Evolutionary conservation across 805 yeast species (phyloP), one percentile per base, ranked within the genome.

Genomic region (Yarrowia porcina): DNA sequence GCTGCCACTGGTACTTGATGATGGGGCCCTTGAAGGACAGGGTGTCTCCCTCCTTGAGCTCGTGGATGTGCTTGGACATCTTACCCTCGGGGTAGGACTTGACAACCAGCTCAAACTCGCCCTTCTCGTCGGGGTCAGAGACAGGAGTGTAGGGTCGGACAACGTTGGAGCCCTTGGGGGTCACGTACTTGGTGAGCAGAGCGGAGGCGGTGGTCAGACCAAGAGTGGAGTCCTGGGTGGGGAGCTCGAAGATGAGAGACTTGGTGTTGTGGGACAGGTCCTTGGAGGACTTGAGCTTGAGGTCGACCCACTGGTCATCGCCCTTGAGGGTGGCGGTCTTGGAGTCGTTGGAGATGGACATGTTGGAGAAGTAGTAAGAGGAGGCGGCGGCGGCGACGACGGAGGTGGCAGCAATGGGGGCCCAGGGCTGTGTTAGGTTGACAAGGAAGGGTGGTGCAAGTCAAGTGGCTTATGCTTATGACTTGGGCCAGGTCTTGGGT

Each of bases 21-120:
- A 91, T 82, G 67, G 98, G 98, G 57, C 99, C 99, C 80, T 91
- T 93, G 82, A 94, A 88, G 10, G 96, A 77, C 63, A 94, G 81
- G 59, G 91, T 83, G 71, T 94, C 98, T 70, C 87, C 83, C 65
- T 82, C 84, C 75, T 88, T 85, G 73, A 93, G 83, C 65, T 76
- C 76, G 74, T 81, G 83, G 64, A 90, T 76, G 77, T 90, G 94
- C 72, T 79, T 79, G 61, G 93, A 83, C 84, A 91, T 85, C 77
- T 89, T 88, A 71, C 98, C 97, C 63, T 80, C 83, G 59, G 86
- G 88, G 79, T 94, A 94, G 66, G 79, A 83, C 83, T 94, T 94
- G 77, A 94, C 80, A 65, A 92, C 83, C 68, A 94, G 82, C 65
- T 89, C 89, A 69, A 96, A 78, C 61, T 82, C 73, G 57, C 99